phyloP scores from a whole-genome alignment of 2,329 filamentous ascomycete genomes.

The Phaeosphaeriaceae sp. region DNA sequence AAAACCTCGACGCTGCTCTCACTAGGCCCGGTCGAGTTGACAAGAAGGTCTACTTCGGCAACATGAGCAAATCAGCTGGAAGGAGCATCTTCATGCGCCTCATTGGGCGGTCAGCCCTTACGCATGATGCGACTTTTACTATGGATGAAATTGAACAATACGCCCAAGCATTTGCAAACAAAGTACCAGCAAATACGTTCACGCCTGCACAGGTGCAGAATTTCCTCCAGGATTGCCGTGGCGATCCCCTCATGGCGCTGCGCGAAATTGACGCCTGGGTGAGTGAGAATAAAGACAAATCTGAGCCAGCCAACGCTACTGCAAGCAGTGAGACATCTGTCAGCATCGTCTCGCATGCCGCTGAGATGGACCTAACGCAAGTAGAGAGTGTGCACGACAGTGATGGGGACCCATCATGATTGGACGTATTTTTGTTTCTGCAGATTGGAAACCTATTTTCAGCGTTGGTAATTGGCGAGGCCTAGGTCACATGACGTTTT shows the following conservation, averaged over 20 bases:
- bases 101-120: slow-evolving; percentile 32
- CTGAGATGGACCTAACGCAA: background rate
- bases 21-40: slow-evolving; percentile 76
- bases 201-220: slow-evolving; percentile 43
- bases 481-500: too few relatives aligned
- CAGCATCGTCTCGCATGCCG: slow-evolving; percentile 2
- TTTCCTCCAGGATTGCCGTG: slow-evolving; percentile 35
- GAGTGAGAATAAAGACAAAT: slow-evolving; percentile 9
- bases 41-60: slow-evolving; percentile 75
- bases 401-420: background rate
- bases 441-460: too few relatives aligned
- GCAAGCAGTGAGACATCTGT: background rate
- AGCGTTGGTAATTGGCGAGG: too few relatives aligned
- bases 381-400: background rate
- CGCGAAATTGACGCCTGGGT: slow-evolving; percentile 30
- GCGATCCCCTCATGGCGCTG: slow-evolving; percentile 31
- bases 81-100: slow-evolving; percentile 40
- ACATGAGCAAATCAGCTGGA: slow-evolving; percentile 26
- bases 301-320: background rate
- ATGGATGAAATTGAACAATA: slow-evolving; percentile 27
- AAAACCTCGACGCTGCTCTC: slow-evolving; percentile 74
- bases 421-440: too few relatives aligned
- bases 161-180: slow-evolving; percentile 32
- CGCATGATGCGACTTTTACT: slow-evolving; percentile 22
- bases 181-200: slow-evolving; percentile 35